Percentiles rank a stretch among this genome's conserved stretches.
Conservation (phyloP, 1,139 yeast genomes). For the Debaryomyces sp. region DNA sequence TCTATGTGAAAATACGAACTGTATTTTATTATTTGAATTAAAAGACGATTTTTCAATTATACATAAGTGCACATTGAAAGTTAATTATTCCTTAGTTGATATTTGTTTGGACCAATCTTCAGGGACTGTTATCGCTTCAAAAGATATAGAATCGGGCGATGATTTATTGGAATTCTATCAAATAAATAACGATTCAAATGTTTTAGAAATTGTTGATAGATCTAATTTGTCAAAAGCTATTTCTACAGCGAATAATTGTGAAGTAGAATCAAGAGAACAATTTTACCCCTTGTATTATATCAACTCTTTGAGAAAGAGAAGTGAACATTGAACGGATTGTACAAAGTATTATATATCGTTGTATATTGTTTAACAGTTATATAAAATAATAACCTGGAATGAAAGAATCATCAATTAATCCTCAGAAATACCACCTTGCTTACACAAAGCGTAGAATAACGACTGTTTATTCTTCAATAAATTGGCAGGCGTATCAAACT, state of each 20-base stretch:
- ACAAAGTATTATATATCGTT: not conserved
- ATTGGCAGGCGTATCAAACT: slow-evolving; percentile 78
- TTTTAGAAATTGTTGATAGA: slow-evolving; percentile 11
- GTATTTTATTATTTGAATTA: slow-evolving; percentile 47
- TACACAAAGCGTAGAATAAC: slow-evolving; percentile 74
- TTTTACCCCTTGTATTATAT: slow-evolving; percentile 67
- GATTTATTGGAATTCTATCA: slow-evolving; percentile 30
- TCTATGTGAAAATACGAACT: slow-evolving; percentile 59
- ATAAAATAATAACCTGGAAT: not conserved
- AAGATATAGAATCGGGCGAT: slow-evolving; percentile 44
- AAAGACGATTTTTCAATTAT: slow-evolving; percentile 21
- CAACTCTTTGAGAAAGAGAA: slow-evolving; percentile 74
- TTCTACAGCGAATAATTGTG: slow-evolving; percentile 30
- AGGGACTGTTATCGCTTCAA: slow-evolving; percentile 44
- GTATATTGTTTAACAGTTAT: not conserved
- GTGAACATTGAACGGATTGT: slow-evolving; percentile 55
- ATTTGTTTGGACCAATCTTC: slow-evolving; percentile 20
- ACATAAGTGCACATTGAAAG: slow-evolving; percentile 30
- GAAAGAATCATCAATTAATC: slow-evolving; percentile 16
- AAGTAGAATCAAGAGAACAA: slow-evolving; percentile 43
- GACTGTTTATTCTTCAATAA: slow-evolving; percentile 70
- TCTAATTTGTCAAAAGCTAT: slow-evolving; percentile 16
- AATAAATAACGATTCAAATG: slow-evolving; percentile 15
- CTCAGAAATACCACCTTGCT: slow-evolving; percentile 60
- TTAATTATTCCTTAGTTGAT: slow-evolving; percentile 30